These are phyloP conservation scores for Malus domestica DNA, from an alignment of 306 rosid species.

Conservation along the genomic window ASM211411v1 NC_041804.1:22718001-22718500, in stretches of 20 bases:
- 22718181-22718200: constrained; percentile 15
- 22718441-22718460: constrained; percentile 66
- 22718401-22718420: constrained; percentile 42
- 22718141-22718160: background rate
- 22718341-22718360: constrained; percentile 52
- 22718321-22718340: constrained; percentile 38
- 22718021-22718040: background rate
- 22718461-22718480: constrained; percentile 58
- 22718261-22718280: constrained; percentile 22
- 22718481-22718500: constrained; percentile 68
- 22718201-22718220: constrained; percentile 5
- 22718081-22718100: constrained; percentile 3
- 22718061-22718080: background rate
- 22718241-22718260: constrained; percentile 6
- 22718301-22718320: constrained; percentile 20
- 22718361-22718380: constrained; percentile 31
- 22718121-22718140: constrained; percentile 11
- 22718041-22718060: background rate
- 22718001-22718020: background rate
- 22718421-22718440: constrained; percentile 55
- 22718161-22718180: constrained; percentile 15
- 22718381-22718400: constrained; percentile 41
- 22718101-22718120: background rate
- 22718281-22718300: constrained; percentile 53
- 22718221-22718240: constrained; percentile 13